Evolutionary conservation across 139 green algal species (phyloP).

Genomic region (Tetradesmus obliquus): DNA sequence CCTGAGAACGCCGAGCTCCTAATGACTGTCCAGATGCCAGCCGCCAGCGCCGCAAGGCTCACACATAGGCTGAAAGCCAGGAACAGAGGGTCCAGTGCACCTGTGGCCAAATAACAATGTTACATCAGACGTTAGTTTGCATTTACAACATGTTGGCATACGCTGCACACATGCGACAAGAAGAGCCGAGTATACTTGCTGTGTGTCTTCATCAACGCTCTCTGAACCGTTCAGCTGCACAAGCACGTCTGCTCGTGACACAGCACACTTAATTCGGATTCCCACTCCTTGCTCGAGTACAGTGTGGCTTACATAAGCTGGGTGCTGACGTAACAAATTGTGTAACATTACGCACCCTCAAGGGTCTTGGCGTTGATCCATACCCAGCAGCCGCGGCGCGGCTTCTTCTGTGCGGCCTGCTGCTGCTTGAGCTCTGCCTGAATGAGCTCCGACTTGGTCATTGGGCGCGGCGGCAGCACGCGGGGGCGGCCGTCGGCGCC

Average conservation of each 20-base stretch:
- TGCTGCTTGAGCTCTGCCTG: slow-evolving; percentile 16
- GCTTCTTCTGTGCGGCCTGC: background rate
- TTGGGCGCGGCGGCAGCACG: slow-evolving; percentile 14
- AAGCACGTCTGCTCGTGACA: too few species aligned
- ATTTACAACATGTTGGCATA: too few species aligned
- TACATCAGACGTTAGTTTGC: too few species aligned
- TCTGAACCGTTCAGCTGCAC: too few species aligned
- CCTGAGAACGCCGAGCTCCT: slow-evolving; percentile 4
- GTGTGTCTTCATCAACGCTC: too few species aligned
- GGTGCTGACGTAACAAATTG: too few species aligned
- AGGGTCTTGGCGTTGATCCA: slow-evolving; percentile 51
- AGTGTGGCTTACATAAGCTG: too few species aligned
- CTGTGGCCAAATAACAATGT: too few species aligned
- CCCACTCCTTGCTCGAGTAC: too few species aligned
- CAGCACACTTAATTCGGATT: too few species aligned
- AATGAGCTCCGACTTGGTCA: background rate
- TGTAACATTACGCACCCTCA: slow-evolving; percentile 8
- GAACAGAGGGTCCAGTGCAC: slow-evolving; percentile 34
- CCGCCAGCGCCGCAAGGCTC: slow-evolving; percentile 25
- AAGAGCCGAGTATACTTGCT: too few species aligned
- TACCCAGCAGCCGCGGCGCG: slow-evolving; percentile 41
- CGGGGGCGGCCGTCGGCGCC: slow-evolving; percentile 13
- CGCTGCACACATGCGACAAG: too few species aligned
- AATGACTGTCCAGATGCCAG: slow-evolving; percentile 33
- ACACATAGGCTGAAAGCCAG: slow-evolving; percentile 32